Evolutionary conservation across 495 filamentous ascomycete species (phyloP).

Genomic region (Penicillium cataractarum): DNA sequence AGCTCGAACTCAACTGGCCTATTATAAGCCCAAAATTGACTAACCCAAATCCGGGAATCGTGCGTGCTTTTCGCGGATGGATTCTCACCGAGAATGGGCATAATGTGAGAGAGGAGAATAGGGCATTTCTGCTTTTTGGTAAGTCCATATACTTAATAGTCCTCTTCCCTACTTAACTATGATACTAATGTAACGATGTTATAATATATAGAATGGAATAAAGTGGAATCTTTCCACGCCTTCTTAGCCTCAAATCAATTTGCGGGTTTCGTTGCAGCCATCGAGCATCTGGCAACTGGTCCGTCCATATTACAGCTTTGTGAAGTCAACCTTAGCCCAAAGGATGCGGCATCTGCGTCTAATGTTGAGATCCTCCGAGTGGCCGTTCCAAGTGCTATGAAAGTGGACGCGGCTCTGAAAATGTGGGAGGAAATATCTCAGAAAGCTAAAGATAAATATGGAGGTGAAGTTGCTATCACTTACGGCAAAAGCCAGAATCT

Average conservation of each 20-base stretch:
- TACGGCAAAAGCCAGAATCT: conserved; percentile 16
- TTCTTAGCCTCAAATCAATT: conserved; percentile 7
- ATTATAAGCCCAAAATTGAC: conserved; percentile 4
- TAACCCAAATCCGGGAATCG: conserved; percentile 9
- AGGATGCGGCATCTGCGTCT: background rate
- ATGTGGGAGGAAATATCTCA: conserved; percentile 1
- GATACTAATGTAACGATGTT: no score
- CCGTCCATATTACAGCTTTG: conserved; percentile 13
- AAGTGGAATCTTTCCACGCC: conserved; percentile 8
- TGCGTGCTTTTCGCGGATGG: conserved; percentile 10
- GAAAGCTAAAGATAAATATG: background rate
- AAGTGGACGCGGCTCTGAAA: background rate
- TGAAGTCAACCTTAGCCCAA: conserved; percentile 4
- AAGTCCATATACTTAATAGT: background rate
- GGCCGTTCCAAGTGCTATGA: background rate
- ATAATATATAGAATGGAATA: conserved; percentile 12
- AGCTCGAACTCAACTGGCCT: conserved; percentile 9
- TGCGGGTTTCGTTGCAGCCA: background rate
- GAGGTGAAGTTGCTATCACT: background rate
- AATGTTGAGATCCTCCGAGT: conserved; percentile 11
- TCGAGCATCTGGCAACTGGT: conserved; percentile 7
- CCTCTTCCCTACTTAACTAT: no score
- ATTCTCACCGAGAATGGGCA: conserved; percentile 10
- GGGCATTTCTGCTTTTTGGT: conserved; percentile 12
- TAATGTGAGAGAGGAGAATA: conserved; percentile 8